Evolutionary conservation across 352 stramenopile species (phyloP).

Genomic region (Globisporangium polare): DNA sequence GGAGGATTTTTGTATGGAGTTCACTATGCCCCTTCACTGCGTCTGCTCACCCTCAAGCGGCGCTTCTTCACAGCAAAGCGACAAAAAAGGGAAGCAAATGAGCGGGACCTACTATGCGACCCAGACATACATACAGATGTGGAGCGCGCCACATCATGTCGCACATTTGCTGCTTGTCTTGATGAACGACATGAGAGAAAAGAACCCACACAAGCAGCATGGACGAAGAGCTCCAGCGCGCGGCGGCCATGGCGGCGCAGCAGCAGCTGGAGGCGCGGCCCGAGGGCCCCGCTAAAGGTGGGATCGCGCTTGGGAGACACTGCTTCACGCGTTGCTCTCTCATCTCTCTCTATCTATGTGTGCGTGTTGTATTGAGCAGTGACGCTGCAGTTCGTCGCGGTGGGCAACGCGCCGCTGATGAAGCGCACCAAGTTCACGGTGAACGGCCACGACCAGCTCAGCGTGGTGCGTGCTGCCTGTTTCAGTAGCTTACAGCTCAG

Average conservation of each 20-base stretch:
- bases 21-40: conserved; percentile 5
- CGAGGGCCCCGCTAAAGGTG: conserved; percentile 20
- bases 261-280: conserved; percentile 1
- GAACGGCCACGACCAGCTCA: conserved; percentile 65
- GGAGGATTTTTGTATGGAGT: conserved; percentile 7
- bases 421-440: conserved; percentile 88
- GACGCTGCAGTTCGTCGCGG: conserved; percentile 80
- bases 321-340: background rate
- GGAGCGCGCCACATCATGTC: background rate
- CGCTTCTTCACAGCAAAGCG: conserved; percentile 5
- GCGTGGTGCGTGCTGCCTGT: conserved; percentile 41
- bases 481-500: background rate
- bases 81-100: conserved; percentile 7
- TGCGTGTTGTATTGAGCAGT: conserved; percentile 41
- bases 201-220: conserved; percentile 3
- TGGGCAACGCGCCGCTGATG: conserved; percentile 79
- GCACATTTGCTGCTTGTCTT: background rate
- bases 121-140: conserved; percentile 4
- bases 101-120: background rate
- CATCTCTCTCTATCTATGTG: background rate
- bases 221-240: conserved; percentile 4
- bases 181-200: background rate
- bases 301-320: background rate
- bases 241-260: background rate
- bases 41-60: conserved; percentile 16